Conservation (phyloP, 2,329 filamentous ascomycete genomes). For the Stenocarpella maydis region DNA sequence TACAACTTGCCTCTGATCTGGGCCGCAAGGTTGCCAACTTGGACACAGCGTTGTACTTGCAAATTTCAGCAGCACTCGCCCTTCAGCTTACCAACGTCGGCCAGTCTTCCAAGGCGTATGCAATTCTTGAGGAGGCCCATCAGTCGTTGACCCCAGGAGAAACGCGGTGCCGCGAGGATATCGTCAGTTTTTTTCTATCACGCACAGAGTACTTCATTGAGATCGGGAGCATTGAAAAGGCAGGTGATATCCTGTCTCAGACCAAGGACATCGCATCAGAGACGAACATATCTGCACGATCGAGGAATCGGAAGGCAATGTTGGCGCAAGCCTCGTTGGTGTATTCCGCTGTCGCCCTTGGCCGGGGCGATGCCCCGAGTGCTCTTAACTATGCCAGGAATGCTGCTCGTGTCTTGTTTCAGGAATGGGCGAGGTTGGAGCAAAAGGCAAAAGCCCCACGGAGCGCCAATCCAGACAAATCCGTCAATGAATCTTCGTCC, state of each 20-base stretch:
- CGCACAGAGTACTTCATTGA: constrained; percentile 78
- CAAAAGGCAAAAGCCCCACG: constrained; percentile 44
- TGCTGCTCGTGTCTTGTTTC: constrained; percentile 63
- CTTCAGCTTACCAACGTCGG: constrained; percentile 64
- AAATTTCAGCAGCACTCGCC: constrained; percentile 53
- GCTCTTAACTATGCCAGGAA: constrained; percentile 66
- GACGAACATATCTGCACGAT: constrained; percentile 41
- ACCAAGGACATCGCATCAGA: constrained; percentile 47
- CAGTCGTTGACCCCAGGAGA: constrained; percentile 28
- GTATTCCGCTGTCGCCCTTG: constrained; percentile 71
- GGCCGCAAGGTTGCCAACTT: constrained; percentile 44
- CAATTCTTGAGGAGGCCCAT: constrained; percentile 50
- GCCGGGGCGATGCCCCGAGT: constrained; percentile 65
- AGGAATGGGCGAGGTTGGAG: constrained; percentile 64
- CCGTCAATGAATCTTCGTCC: constrained; percentile 11
- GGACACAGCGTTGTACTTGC: constrained; percentile 21
- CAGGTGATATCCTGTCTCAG: constrained; percentile 51
- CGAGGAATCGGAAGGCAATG: constrained; percentile 54
- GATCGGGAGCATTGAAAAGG: constrained; percentile 71
- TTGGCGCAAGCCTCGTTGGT: constrained; percentile 69
- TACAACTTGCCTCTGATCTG: constrained; percentile 56
- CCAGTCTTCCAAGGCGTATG: constrained; percentile 57
- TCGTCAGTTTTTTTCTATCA: constrained; percentile 69
- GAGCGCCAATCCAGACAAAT: constrained; percentile 38
- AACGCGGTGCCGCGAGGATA: constrained; percentile 48